phyloP scores from a whole-genome alignment of 108 stramenopile species.

The Skeletonema costatum region DNA sequence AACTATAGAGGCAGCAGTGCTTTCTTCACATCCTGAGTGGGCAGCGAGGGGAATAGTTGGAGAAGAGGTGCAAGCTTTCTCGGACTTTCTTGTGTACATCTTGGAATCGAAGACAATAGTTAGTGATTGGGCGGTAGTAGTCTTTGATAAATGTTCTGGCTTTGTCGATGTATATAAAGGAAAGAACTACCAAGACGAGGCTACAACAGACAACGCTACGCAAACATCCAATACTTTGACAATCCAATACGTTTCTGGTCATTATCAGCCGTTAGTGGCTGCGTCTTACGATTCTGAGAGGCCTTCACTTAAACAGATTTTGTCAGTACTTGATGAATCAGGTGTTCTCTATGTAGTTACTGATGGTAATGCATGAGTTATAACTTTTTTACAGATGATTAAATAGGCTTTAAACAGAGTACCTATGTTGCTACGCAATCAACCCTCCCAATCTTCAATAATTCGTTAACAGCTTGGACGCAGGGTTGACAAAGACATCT shows the following conservation, averaged over 20 bases:
- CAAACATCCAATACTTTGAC: constrained; percentile 59
- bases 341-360: constrained; percentile 65
- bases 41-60: constrained; percentile 59
- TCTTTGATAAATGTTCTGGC: constrained; percentile 64
- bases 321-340: constrained; percentile 48
- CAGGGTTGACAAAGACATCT: background rate
- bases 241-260: constrained; percentile 56
- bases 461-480: background rate
- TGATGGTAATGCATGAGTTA: constrained; percentile 41
- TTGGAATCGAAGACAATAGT: constrained; percentile 56
- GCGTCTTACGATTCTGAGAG: constrained; percentile 5
- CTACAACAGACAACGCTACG: background rate
- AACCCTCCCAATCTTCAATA: background rate
- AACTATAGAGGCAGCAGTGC: constrained; percentile 62
- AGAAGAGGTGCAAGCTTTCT: constrained; percentile 68
- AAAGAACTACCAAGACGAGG: constrained; percentile 46
- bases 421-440: background rate
- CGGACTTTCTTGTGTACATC: constrained; percentile 65
- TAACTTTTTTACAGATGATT: background rate
- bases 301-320: constrained; percentile 49
- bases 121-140: constrained; percentile 64
- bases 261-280: constrained; percentile 59
- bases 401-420: background rate
- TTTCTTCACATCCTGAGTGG: constrained; percentile 70
- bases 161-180: constrained; percentile 65